These are phyloP conservation scores for Parachlorella kessleri DNA, from an alignment of 139 green algal species.

Conservation along the genomic window DNA sequence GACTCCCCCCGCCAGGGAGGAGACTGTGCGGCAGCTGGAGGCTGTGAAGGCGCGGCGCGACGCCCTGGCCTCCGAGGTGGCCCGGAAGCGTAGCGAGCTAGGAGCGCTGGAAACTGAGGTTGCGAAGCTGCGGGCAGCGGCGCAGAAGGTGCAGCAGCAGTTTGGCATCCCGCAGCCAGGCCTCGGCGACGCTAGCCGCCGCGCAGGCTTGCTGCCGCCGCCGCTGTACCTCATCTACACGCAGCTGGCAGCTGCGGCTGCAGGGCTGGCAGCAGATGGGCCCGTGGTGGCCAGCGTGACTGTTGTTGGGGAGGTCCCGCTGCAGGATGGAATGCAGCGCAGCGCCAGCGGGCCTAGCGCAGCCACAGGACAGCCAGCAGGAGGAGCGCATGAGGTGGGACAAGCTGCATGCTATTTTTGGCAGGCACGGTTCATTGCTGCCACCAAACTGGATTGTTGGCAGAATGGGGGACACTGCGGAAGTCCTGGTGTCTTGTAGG, in stretches of 20 bases:
- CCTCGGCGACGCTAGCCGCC: neutral
- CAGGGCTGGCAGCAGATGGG: neutral
- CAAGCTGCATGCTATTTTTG: neutral
- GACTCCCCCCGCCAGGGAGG: slow-evolving; percentile 6
- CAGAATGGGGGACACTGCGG: no score
- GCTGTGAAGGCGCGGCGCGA: slow-evolving; percentile 33
- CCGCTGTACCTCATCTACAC: slow-evolving; percentile 4
- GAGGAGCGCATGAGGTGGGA: neutral
- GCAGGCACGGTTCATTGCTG: neutral
- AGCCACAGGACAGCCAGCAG: neutral
- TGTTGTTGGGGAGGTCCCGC: neutral
- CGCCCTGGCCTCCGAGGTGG: slow-evolving; percentile 35
- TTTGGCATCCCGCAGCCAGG: neutral
- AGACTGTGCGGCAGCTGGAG: slow-evolving; percentile 31
- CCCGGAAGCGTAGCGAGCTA: slow-evolving; percentile 33
- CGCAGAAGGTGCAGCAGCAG: slow-evolving; percentile 24
- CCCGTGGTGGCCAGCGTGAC: neutral
- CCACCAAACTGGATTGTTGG: neutral
- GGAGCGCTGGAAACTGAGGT: slow-evolving; percentile 29
- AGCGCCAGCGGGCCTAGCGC: neutral
- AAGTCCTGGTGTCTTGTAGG: neutral
- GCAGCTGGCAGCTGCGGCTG: slow-evolving; percentile 1
- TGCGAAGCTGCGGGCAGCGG: slow-evolving; percentile 22
- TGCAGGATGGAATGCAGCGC: neutral
- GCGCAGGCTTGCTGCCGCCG: neutral